phyloP scores from a whole-genome alignment of 179 eudicot genomes.

The Beta macrorhiza region DNA sequence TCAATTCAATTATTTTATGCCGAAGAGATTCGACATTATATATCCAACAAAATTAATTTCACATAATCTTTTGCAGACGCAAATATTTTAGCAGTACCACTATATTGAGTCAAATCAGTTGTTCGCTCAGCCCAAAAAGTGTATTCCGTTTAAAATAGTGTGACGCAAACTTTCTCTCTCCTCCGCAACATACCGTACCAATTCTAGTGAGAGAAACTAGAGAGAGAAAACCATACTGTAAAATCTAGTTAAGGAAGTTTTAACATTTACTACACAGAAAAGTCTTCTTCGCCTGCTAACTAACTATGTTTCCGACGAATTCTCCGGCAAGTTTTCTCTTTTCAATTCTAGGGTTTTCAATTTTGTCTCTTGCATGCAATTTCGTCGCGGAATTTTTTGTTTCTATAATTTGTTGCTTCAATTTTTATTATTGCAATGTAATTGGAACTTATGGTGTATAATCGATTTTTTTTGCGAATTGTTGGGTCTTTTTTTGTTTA shows the following conservation, averaged over 20 bases:
- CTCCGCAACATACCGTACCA: background rate
- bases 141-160: background rate
- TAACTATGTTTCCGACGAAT: conserved; percentile 27
- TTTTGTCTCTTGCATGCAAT: conserved; percentile 20
- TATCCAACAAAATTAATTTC: too few species aligned
- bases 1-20: too few species aligned
- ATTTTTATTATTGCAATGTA: background rate
- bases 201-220: conserved; percentile 1
- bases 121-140: background rate
- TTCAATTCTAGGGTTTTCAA: conserved; percentile 30
- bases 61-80: too few species aligned
- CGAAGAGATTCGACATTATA: too few species aligned
- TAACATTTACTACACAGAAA: too few species aligned
- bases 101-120: conserved; percentile 2
- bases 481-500: background rate
- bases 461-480: background rate
- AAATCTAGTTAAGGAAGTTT: too few species aligned
- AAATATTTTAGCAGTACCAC: too few species aligned
- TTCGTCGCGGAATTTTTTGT: background rate
- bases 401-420: background rate
- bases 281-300: background rate
- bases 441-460: background rate
- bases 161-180: background rate
- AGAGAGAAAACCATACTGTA: background rate
- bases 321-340: conserved; percentile 28